Evolutionary conservation across 495 filamentous ascomycete genomes (phyloP), one percentile per base, ranked within the genome.

Genomic region (Aspergillus cavernicola): DNA sequence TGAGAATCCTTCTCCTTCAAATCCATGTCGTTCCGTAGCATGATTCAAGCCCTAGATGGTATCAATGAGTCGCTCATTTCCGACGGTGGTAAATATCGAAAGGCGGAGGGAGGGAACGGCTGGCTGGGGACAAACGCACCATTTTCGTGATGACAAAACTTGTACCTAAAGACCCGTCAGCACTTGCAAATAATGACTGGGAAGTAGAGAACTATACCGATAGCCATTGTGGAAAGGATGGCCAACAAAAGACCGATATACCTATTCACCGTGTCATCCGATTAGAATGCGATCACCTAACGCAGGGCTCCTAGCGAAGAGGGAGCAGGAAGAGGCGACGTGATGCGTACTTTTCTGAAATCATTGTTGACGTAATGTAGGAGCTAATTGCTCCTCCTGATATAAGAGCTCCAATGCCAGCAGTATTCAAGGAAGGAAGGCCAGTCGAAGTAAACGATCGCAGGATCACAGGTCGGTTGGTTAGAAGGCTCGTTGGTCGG

Each of bases 101-200:
- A 23, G 24, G 35, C 32, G 52, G 50, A 41, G 23, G 53, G n/a
- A 44, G 46, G 40, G 46, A 19, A 38, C 15, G 37, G 48, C 44
- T 55, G 35, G 47, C 58, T 28, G 52, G 43, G 49, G 36, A 39
- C 24, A 52, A 41, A 75, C 74, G 65, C 69, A 92, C 88, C 80
- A 90, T 92, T 70, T 96, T 95, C 32, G 90, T 95, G 59, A 96
- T 91, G 53, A 96, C 89, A 66, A 96, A 95, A 78, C 90, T 95
- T 24, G 88, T 87, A 56, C 89, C 89, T 90, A 66, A 44, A 35
- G 44, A 36, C 50, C 42, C 50, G 49, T 72, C 54, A 68, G 56
- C 31, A 24, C 10, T n/a, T 24, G 18, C 1, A 13, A 23, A 32
- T n/a, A 16, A 5, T 13, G 51, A 26, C 26, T 31, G 20, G 23